Percentiles rank a stretch among this genome's conserved stretches.
These are phyloP conservation scores for Dryas drummondii DNA, from an alignment of 306 rosid species.

Conservation along the genomic window DNA sequence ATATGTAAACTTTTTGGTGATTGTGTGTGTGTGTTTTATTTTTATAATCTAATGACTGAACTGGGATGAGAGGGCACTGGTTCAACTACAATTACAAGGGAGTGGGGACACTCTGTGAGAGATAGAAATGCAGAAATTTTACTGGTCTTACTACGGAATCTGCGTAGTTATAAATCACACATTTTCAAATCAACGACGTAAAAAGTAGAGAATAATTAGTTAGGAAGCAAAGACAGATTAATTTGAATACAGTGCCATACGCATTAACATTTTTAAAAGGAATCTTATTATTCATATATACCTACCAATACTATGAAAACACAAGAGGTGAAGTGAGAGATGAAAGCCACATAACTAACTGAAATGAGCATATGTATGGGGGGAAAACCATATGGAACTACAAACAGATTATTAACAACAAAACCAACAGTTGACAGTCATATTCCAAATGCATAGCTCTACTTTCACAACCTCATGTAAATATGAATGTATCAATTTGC, in stretches of 20 bases:
- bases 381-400: not conserved
- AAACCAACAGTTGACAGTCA: not conserved
- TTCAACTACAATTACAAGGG: slow-evolving; percentile 4
- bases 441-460: not conserved
- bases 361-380: not conserved
- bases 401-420: not conserved
- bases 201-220: not conserved
- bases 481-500: not conserved
- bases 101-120: not conserved
- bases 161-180: no score
- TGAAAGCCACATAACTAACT: not conserved
- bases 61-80: not conserved
- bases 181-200: not conserved
- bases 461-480: not conserved
- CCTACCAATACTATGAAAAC: not conserved
- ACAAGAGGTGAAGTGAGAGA: not conserved
- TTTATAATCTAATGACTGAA: not conserved
- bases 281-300: not conserved
- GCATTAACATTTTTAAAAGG: not conserved
- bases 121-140: no score
- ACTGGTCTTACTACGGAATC: no score
- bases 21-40: not conserved
- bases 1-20: not conserved
- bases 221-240: not conserved
- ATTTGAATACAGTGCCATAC: not conserved